Base-by-base conservation (phyloP, 805 yeast genomes). In the Danielia oregonensis region DNA sequence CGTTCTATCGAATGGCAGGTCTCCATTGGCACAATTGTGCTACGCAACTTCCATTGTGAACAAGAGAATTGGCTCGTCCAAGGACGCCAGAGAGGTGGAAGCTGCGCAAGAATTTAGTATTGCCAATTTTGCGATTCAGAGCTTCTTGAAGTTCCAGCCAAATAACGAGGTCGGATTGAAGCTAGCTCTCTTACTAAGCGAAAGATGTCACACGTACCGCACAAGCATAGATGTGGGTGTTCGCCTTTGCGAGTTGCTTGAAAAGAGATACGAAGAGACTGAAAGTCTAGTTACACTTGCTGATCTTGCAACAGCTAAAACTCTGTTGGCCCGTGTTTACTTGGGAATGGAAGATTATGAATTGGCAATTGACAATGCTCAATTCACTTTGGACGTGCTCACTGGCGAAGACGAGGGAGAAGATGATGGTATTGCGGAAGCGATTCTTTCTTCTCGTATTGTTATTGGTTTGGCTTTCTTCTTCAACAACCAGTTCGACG, bases 381-480 rank as follows among this genome's bases (percentile, higher is more conserved):
- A 77, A 33, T 58, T 69, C 37, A 74, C 81, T 0, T 56, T 76
- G 31, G 78, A 74, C 27, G 56, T 80, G 14, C 59, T 63, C 6
- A 74, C 66, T 3, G 69, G 55, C 5, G 63, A 61, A 3, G 61
- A 50, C 3, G 51, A 57, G 4, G 60, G 55, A 3, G 40, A 39
- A 5, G 40, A 40, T 6, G 22, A 19, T 7, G 9, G 9, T 7
- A 35, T 53, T 6, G 57, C 59, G 43, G 48, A 54, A 44, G 46
- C 53, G 3, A 43, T 59, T 40, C 59, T 81, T 17, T 84, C 96
- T 0, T 72, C 81, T 9, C 63, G 79, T 36, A 68, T 86, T 2
- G 82, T 82, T 1, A 59, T 78, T n/a, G 97, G 96, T 0, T 56
- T 93, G 17, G 65, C 84, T 0, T 61, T 70, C 37, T 89, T 79